Percentiles rank a stretch among this genome's conserved stretches.
phyloP scores from a whole-genome alignment of 2,329 filamentous ascomycete genomes.

The Aschersonia sp. region DNA sequence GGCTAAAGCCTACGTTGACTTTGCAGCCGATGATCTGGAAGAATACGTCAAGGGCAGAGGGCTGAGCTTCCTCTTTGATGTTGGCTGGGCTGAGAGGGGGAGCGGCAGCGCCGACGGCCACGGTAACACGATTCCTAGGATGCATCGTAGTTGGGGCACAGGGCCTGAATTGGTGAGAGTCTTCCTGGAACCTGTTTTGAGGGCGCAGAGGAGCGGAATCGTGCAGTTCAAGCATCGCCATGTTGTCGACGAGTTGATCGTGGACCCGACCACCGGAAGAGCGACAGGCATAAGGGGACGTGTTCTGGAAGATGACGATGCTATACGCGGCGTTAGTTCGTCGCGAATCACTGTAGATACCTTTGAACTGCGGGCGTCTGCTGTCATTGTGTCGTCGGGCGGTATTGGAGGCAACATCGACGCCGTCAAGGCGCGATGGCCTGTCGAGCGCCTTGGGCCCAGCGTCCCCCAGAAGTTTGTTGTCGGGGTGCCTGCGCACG shows the following conservation, averaged over 20 bases:
- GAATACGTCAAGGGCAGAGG: constrained; percentile 38
- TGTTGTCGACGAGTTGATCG: constrained; percentile 38
- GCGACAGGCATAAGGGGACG: constrained; percentile 38
- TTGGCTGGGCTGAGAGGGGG: constrained; percentile 48
- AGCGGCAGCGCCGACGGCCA: constrained; percentile 40
- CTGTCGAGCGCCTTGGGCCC: constrained; percentile 39
- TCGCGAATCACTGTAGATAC: constrained; percentile 29
- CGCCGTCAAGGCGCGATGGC: constrained; percentile 43
- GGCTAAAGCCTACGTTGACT: constrained; percentile 51
- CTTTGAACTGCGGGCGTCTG: constrained; percentile 38
- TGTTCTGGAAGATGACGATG: constrained; percentile 35
- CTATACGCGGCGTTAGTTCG: constrained; percentile 35
- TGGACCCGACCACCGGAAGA: constrained; percentile 33
- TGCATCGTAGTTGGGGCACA: constrained; percentile 47
- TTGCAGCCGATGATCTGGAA: constrained; percentile 45
- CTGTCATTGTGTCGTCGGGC: constrained; percentile 40
- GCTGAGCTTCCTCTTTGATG: constrained; percentile 35
- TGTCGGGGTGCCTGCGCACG: constrained; percentile 45
- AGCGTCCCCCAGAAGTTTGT: constrained; percentile 41
- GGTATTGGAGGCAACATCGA: constrained; percentile 50
- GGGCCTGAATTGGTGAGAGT: constrained; percentile 45
- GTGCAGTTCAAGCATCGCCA: constrained; percentile 43
- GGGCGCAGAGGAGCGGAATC: constrained; percentile 35
- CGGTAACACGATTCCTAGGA: constrained; percentile 48
- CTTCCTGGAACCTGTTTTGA: constrained; percentile 40